Conservation (phyloP, 768 basidiomycete species). For the Suillus hirtellus region DNA sequence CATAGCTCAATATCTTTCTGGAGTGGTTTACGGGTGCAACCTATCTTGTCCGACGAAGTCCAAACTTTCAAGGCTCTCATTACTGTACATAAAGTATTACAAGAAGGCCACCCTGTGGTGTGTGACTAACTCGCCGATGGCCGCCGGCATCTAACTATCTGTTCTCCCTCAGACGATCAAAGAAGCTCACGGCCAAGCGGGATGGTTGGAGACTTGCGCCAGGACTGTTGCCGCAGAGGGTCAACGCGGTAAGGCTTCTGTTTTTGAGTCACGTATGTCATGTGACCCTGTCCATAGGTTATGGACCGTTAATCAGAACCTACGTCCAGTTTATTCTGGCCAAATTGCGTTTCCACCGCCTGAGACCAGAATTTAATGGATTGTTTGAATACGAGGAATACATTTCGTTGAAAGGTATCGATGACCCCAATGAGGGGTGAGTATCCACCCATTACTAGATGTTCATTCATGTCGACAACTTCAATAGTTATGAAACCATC, state of each 20-base stretch:
- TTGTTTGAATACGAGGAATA: slow-evolving; percentile 99
- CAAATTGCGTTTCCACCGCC: slow-evolving; percentile 93
- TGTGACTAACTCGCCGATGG: slow-evolving; percentile 20
- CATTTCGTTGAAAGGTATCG: slow-evolving; percentile 93
- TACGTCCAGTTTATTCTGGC: slow-evolving; percentile 96
- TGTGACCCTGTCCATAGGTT: slow-evolving; percentile 53
- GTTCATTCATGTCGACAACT: slow-evolving; percentile 14
- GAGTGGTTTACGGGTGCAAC: slow-evolving; percentile 95
- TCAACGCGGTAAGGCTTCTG: slow-evolving; percentile 57
- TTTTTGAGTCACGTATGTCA: slow-evolving; percentile 4
- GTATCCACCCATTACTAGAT: slow-evolving; percentile 26
- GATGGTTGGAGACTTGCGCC: slow-evolving; percentile 97
- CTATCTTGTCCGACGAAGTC: slow-evolving; percentile 94
- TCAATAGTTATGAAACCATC: slow-evolving; percentile 92
- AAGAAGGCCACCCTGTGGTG: slow-evolving; percentile 96
- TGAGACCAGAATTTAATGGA: slow-evolving; percentile 97
- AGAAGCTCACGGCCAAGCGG: slow-evolving; percentile 94
- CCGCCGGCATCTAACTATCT: slow-evolving; percentile 13
- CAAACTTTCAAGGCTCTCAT: slow-evolving; percentile 99
- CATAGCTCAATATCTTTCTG: slow-evolving; percentile 97
- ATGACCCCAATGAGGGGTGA: slow-evolving; percentile 99
- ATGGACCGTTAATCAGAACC: slow-evolving; percentile 88
- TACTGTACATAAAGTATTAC: slow-evolving; percentile 94
- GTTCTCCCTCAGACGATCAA: slow-evolving; percentile 75
- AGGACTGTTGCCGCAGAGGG: slow-evolving; percentile 83